Evolutionary conservation across 176 grass and related monocot genomes (phyloP).

Genomic region (Carex parvula): DNA sequence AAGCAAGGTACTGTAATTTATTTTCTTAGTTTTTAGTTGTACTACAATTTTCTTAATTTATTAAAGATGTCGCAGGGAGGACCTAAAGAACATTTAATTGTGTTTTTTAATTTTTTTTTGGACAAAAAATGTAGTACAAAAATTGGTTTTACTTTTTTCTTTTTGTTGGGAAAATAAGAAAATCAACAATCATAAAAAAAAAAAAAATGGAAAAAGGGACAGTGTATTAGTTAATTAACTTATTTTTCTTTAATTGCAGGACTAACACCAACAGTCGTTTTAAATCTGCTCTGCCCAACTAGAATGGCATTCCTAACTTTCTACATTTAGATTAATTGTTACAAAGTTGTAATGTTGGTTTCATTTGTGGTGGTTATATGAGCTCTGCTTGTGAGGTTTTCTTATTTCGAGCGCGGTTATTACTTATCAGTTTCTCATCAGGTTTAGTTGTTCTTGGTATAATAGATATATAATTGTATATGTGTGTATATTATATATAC

Average conservation of each 20-base stretch:
- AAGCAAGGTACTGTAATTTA: constrained; percentile 28
- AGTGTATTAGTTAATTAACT: constrained; percentile 10
- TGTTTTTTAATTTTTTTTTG: constrained; percentile 2
- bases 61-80: background rate
- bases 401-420: background rate
- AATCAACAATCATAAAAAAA: background rate
- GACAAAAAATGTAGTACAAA: background rate
- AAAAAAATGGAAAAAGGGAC: background rate
- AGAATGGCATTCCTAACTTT: constrained; percentile 30
- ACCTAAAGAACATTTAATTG: background rate
- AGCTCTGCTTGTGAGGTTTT: constrained; percentile 1
- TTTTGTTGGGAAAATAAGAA: no score
- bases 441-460: constrained; percentile 16
- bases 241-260: constrained; percentile 28
- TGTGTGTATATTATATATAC: constrained; percentile 22
- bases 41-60: background rate
- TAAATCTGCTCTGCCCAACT: constrained; percentile 31
- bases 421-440: background rate
- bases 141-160: background rate
- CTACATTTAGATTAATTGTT: constrained; percentile 6
- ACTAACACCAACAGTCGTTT: constrained; percentile 30
- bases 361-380: background rate
- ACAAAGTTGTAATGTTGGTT: constrained; percentile 9
- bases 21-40: background rate
- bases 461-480: constrained; percentile 12